Percentiles rank a stretch among this genome's conserved stretches.
Conservation (phyloP, 1,284 basidiomycete species). For the Ganoderma boninense region DNA sequence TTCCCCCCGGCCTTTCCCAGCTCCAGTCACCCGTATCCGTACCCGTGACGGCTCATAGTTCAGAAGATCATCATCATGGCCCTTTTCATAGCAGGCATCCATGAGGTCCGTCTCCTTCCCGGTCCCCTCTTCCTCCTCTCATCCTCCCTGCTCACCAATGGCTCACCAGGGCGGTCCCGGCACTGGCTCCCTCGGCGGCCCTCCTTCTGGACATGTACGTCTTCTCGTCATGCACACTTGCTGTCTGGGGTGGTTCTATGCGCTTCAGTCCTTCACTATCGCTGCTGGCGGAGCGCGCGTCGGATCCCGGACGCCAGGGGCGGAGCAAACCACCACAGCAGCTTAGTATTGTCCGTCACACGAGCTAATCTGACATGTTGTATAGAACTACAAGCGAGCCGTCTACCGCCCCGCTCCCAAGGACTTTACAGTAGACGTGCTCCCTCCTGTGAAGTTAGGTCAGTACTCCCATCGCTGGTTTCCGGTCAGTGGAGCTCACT, state of each 20-base stretch:
- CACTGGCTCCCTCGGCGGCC: conserved; percentile 39
- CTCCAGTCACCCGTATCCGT: neutral
- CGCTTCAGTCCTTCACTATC: neutral
- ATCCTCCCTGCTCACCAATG: conserved; percentile 21
- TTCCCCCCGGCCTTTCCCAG: conserved; percentile 10
- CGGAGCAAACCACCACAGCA: neutral
- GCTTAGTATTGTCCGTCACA: neutral
- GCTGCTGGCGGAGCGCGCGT: conserved; percentile 11
- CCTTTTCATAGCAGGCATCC: conserved; percentile 6
- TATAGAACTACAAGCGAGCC: conserved; percentile 62
- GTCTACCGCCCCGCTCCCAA: conserved; percentile 65
- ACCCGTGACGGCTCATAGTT: conserved; percentile 2
- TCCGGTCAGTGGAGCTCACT: conserved; percentile 13
- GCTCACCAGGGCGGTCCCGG: conserved; percentile 37
- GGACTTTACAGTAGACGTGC: conserved; percentile 64
- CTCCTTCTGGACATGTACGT: conserved; percentile 41
- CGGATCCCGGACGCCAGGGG: neutral
- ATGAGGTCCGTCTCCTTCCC: conserved; percentile 18
- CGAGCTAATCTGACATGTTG: conserved; percentile 11
- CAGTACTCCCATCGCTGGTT: conserved; percentile 16
- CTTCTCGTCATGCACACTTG: neutral
- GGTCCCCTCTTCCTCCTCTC: conserved; percentile 9
- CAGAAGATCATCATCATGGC: conserved; percentile 20
- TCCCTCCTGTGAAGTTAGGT: conserved; percentile 70
- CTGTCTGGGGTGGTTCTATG: neutral